Evolutionary conservation across 208 protist genomes (phyloP), one percentile per base, ranked within the genome.

Genomic region (Novymonas esmeraldas): DNA sequence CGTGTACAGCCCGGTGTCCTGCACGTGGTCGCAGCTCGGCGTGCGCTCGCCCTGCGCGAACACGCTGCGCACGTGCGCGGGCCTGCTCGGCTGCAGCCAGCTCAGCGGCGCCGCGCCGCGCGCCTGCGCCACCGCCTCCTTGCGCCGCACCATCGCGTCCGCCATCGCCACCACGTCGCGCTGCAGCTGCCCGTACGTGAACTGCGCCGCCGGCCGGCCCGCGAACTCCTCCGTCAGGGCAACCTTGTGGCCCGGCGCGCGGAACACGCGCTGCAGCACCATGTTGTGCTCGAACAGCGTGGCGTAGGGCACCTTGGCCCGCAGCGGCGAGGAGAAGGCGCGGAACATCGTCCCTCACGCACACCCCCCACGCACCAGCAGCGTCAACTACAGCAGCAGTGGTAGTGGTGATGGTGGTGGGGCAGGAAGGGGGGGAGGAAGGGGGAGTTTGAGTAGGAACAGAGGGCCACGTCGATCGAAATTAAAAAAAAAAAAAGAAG

Each of bases 141-240:
- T 66, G 28, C 87, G 85, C 22, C 54, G 56, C 50, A 82, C 80
- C 33, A 95, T 64, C 45, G 72, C 41, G 56, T 92, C 77, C 49
- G 90, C 81, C 70, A 90, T 62, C 14, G 74, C 76, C 26, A 95
- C 58, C 22, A 95, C 81, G 63, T 95, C 90, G 34, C 82, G 84
- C 73, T 92, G 90, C 50, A 95, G 84, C 38, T 72, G 74, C 13
- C 90, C 90, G 60, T 93, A 95, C 52, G 90, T 90, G 59, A 81
- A 95, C 56, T 73, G 33, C 28, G 50, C 46, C 58, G 58, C 34
- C 2, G 76, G 70, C 33, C 51, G 45, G 1, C 83, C 82, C 5
- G 87, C 78, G n/a, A 91, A 26, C 77, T 95, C 90, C 41, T 82
- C 79, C 24, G 70, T 79, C 52, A 95, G 73, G 33, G 87, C 87